Evolutionary conservation across 2,329 filamentous ascomycete genomes (phyloP).

Genomic region (Diaporthe citriasiana): DNA sequence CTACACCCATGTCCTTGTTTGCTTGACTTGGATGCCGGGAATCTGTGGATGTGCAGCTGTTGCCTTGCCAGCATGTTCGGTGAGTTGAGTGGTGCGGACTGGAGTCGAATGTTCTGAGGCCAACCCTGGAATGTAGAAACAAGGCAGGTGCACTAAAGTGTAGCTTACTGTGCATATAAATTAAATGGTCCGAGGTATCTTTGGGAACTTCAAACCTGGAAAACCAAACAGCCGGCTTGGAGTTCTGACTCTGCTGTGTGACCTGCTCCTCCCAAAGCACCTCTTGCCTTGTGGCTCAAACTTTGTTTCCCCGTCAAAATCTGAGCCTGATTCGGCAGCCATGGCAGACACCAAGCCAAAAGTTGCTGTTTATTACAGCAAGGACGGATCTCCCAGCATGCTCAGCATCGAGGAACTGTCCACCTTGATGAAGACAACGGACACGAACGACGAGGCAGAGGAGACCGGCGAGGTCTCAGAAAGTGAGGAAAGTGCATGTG

Average conservation of each 20-base stretch:
- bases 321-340: not conserved
- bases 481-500: conserved; percentile 9
- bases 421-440: conserved; percentile 13
- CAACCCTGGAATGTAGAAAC: not conserved
- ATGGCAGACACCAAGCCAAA: conserved; percentile 38
- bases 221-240: not conserved
- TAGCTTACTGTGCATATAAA: not conserved
- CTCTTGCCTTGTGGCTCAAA: not conserved
- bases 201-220: not conserved
- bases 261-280: not conserved
- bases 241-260: not conserved
- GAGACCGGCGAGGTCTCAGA: conserved; percentile 21
- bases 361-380: conserved; percentile 25
- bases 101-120: not conserved
- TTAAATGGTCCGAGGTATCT: not conserved
- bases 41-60: conserved; percentile 12
- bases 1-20: not conserved
- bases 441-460: not conserved
- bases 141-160: not conserved
- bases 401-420: conserved; percentile 31
- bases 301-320: not conserved
- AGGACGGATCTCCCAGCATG: conserved; percentile 18
- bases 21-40: not conserved
- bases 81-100: not conserved
- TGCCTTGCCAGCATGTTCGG: not conserved